These are phyloP conservation scores for Fusarium drepaniforme DNA, from an alignment of 2,329 filamentous ascomycete genomes.

Conservation along the genomic window DNA sequence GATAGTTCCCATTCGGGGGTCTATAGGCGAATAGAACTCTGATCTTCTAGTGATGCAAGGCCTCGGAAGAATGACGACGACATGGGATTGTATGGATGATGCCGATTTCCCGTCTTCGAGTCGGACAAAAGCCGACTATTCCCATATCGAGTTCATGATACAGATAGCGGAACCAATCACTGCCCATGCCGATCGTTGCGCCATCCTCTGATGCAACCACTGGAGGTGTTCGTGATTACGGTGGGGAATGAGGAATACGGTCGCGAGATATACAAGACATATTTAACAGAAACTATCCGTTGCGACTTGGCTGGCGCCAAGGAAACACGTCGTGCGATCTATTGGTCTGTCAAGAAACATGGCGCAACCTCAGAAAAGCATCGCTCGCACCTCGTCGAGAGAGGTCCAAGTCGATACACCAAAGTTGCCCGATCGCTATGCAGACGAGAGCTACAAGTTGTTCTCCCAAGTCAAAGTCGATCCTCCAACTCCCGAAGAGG, in stretches of 20 bases:
- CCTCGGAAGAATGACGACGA: background rate
- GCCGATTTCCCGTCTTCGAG: background rate
- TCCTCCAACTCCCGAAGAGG: background rate
- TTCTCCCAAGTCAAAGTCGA: background rate
- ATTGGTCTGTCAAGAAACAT: background rate
- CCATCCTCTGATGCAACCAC: background rate
- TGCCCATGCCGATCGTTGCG: background rate
- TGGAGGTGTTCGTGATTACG: background rate
- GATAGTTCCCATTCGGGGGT: background rate
- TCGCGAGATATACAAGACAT: background rate
- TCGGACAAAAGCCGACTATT: background rate
- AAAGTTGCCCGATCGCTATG: background rate
- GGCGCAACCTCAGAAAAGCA: background rate
- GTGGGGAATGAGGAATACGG: background rate
- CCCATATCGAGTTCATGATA: background rate
- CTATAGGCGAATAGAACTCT: background rate
- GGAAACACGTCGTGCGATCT: background rate
- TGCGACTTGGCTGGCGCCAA: background rate
- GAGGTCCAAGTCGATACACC: background rate
- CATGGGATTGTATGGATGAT: background rate
- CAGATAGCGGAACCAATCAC: background rate
- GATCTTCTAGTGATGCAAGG: background rate
- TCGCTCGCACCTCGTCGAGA: background rate
- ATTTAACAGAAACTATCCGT: background rate
- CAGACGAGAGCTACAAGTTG: conserved; percentile 2